Percentiles rank a stretch among this genome's conserved stretches.
phyloP scores from a whole-genome alignment of 305 asterid species.

The Salvia sclarea region DNA sequence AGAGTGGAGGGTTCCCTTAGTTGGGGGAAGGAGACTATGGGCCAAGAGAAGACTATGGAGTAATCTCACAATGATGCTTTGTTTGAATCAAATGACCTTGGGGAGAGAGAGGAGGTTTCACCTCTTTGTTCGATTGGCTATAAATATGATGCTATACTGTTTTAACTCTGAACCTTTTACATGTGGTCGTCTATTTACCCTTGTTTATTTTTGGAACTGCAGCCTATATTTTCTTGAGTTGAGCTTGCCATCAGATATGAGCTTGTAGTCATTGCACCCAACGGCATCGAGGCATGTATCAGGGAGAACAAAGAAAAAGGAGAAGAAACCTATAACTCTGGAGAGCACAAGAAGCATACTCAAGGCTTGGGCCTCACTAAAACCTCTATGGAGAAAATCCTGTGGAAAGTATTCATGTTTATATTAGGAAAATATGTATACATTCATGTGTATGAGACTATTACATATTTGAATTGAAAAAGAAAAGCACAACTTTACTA shows the following conservation, averaged over 20 bases:
- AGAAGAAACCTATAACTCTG: too few species aligned
- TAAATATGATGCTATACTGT: background rate
- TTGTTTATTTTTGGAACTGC: slow-evolving; percentile 38
- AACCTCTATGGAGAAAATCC: too few species aligned
- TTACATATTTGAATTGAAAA: too few species aligned
- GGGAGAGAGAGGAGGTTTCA: too few species aligned
- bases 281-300: background rate
- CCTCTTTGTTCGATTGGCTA: background rate
- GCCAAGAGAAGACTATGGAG: background rate
- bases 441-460: background rate
- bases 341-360: too few species aligned
- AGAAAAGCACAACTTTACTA: too few species aligned
- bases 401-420: background rate
- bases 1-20: background rate
- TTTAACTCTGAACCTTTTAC: background rate
- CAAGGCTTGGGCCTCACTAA: too few species aligned
- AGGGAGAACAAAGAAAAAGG: too few species aligned
- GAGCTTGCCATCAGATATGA: slow-evolving; percentile 80
- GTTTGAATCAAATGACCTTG: background rate
- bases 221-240: slow-evolving; percentile 84
- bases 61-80: background rate
- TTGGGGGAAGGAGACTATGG: background rate
- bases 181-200: background rate
- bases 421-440: background rate
- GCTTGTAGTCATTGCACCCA: slow-evolving; percentile 48